Evolutionary conservation across 2,329 filamentous ascomycete genomes (phyloP).

Genomic region (Canariomyces notabilis): DNA sequence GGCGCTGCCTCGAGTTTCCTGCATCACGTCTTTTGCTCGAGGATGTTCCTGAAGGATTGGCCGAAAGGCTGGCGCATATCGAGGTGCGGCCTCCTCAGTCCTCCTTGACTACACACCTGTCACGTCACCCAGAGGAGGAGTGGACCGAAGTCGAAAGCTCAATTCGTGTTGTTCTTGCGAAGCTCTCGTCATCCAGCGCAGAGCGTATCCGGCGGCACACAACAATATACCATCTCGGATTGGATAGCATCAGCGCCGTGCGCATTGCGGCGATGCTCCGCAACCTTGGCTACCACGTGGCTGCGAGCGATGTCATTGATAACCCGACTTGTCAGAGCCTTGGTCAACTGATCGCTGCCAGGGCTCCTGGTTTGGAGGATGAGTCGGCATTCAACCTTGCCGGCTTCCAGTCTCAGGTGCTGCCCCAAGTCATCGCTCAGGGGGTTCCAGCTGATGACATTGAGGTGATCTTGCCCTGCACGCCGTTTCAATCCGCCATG

Average conservation of each 20-base stretch:
- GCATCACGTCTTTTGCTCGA: slow-evolving; percentile 23
- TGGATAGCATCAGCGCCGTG: slow-evolving; percentile 84
- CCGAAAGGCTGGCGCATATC: not conserved
- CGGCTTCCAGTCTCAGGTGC: slow-evolving; percentile 34
- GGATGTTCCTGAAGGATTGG: slow-evolving; percentile 21
- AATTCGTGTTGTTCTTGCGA: slow-evolving; percentile 53
- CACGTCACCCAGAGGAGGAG: slow-evolving; percentile 10
- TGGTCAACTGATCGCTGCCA: slow-evolving; percentile 22
- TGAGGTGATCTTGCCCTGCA: slow-evolving; percentile 68
- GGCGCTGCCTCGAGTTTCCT: slow-evolving; percentile 27
- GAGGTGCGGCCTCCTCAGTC: not conserved
- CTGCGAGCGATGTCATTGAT: slow-evolving; percentile 70
- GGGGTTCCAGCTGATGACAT: slow-evolving; percentile 30
- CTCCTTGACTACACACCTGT: too few species aligned
- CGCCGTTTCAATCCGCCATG: slow-evolving; percentile 74
- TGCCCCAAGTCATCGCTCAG: slow-evolving; percentile 24
- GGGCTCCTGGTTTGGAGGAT: not conserved
- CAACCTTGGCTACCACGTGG: slow-evolving; percentile 51
- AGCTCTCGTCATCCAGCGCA: slow-evolving; percentile 49
- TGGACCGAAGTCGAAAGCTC: slow-evolving; percentile 49
- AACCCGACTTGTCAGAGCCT: slow-evolving; percentile 43
- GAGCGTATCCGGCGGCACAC: slow-evolving; percentile 53
- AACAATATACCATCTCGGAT: slow-evolving; percentile 80
- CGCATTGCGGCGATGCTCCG: slow-evolving; percentile 69
- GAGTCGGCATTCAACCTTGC: slow-evolving; percentile 34